Evolutionary conservation across 495 filamentous ascomycete genomes (phyloP).

Genomic region (Acidiella bohemica): DNA sequence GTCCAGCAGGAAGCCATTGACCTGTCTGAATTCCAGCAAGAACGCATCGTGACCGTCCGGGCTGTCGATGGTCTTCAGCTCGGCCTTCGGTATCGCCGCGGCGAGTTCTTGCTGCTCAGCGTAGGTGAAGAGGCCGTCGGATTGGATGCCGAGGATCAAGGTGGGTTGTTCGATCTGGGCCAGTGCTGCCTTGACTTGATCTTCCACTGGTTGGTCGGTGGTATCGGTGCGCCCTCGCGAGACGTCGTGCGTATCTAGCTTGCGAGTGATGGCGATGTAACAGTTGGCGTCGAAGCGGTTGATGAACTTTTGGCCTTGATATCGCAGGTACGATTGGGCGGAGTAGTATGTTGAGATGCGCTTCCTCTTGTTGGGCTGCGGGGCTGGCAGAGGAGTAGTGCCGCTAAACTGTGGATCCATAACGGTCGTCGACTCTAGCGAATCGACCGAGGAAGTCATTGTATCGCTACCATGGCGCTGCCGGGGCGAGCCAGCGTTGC

Average conservation of each 20-base stretch:
- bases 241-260: constrained; percentile 96
- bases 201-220: constrained; percentile 18
- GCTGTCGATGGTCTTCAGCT: constrained; percentile 74
- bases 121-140: constrained; percentile 90
- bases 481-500: constrained; percentile 34
- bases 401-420: constrained; percentile 73
- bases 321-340: constrained; percentile 94
- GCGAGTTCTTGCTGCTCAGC: constrained; percentile 90
- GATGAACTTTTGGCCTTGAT: constrained; percentile 93
- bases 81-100: constrained; percentile 61
- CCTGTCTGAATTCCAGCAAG: constrained; percentile 90
- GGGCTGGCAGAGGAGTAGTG: constrained; percentile 32
- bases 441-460: constrained; percentile 17
- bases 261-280: constrained; percentile 96
- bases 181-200: constrained; percentile 57
- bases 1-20: constrained; percentile 71
- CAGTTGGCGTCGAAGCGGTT: constrained; percentile 95
- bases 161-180: constrained; percentile 72
- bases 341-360: constrained; percentile 81
- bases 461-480: constrained; percentile 8
- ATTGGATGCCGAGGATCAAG: constrained; percentile 82
- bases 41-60: constrained; percentile 96
- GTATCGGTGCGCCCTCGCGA: constrained; percentile 49
- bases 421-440: constrained; percentile 24
- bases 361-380: constrained; percentile 21